Percentiles rank a stretch among this genome's conserved stretches.
These are phyloP conservation scores for Jackrogersella minutella DNA, from an alignment of 495 filamentous ascomycete genomes.

Conservation along the genomic window DNA sequence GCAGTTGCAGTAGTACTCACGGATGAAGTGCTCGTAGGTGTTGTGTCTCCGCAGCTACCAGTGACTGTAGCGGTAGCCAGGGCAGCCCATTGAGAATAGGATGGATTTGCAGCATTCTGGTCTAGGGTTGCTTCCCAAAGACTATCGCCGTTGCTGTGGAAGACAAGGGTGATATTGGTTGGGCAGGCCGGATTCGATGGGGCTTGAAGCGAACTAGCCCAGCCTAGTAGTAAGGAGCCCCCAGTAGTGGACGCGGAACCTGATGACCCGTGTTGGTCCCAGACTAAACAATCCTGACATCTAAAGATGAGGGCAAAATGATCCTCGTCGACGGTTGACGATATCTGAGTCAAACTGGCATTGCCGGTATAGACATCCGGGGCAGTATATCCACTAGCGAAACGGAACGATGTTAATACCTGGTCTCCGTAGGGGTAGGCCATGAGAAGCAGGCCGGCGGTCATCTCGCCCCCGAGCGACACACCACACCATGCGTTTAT, in stretches of 20 bases:
- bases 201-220: slow-evolving; percentile 51
- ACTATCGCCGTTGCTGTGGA: slow-evolving; percentile 57
- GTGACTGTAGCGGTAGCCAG: slow-evolving; percentile 44
- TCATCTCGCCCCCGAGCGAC: slow-evolving; percentile 66
- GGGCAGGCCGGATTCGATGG: slow-evolving; percentile 47
- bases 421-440: slow-evolving; percentile 60
- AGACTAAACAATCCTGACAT: slow-evolving; percentile 68
- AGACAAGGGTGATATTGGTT: slow-evolving; percentile 43
- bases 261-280: slow-evolving; percentile 59
- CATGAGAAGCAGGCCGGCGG: slow-evolving; percentile 63
- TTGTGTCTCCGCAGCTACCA: slow-evolving; percentile 45
- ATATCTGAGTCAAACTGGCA: slow-evolving; percentile 65
- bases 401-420: slow-evolving; percentile 65
- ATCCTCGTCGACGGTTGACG: slow-evolving; percentile 60
- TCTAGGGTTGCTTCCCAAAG: slow-evolving; percentile 54
- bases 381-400: slow-evolving; percentile 63
- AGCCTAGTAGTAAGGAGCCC: slow-evolving; percentile 54
- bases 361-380: slow-evolving; percentile 66
- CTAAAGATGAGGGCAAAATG: slow-evolving; percentile 67
- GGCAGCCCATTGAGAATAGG: slow-evolving; percentile 54
- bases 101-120: slow-evolving; percentile 49
- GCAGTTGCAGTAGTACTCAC: slow-evolving; percentile 41
- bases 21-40: slow-evolving; percentile 41
- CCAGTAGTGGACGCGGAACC: slow-evolving; percentile 49
- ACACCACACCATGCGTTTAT: slow-evolving; percentile 65